phyloP scores from a whole-genome alignment of 768 basidiomycete genomes.

The Leccinum subtestaceum region DNA sequence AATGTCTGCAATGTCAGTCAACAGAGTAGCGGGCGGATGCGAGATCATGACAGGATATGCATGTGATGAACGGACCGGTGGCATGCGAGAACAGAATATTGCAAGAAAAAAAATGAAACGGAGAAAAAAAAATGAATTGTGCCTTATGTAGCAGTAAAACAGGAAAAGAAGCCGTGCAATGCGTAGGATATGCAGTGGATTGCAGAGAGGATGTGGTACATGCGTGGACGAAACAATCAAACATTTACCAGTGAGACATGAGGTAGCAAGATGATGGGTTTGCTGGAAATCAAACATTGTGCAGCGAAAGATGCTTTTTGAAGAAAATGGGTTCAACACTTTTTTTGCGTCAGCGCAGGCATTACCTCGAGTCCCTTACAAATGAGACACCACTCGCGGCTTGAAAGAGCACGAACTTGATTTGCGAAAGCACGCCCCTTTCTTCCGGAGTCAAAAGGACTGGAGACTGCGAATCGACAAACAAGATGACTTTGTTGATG shows the following conservation, averaged over 20 bases:
- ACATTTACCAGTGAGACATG: conserved; percentile 23
- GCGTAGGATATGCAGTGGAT: conserved; percentile 24
- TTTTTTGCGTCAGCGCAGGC: not conserved
- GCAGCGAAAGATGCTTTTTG: conserved; percentile 19
- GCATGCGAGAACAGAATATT: conserved; percentile 24
- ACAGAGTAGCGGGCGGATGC: conserved; percentile 15
- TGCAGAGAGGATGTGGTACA: conserved; percentile 23
- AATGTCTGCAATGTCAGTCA: conserved; percentile 17
- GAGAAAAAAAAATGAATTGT: conserved; percentile 13
- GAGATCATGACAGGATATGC: conserved; percentile 13
- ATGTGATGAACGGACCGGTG: conserved; percentile 14
- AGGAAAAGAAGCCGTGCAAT: conserved; percentile 17
- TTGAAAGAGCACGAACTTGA: conserved; percentile 56
- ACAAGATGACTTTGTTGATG: conserved; percentile 52
- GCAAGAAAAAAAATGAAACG: conserved; percentile 4
- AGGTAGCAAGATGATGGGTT: conserved; percentile 13
- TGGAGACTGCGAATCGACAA: conserved; percentile 43
- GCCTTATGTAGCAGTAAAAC: conserved; percentile 16
- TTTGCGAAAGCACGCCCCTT: conserved; percentile 40
- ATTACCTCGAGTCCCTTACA: conserved; percentile 33
- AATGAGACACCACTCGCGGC: conserved; percentile 37
- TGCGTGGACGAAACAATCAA: conserved; percentile 15
- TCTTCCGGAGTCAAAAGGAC: conserved; percentile 34
- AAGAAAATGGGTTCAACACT: conserved; percentile 5
- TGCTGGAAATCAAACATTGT: conserved; percentile 13